These are phyloP conservation scores for Ceriops decandra DNA, from an alignment of 345 rosid species.

Conservation along the genomic window DNA sequence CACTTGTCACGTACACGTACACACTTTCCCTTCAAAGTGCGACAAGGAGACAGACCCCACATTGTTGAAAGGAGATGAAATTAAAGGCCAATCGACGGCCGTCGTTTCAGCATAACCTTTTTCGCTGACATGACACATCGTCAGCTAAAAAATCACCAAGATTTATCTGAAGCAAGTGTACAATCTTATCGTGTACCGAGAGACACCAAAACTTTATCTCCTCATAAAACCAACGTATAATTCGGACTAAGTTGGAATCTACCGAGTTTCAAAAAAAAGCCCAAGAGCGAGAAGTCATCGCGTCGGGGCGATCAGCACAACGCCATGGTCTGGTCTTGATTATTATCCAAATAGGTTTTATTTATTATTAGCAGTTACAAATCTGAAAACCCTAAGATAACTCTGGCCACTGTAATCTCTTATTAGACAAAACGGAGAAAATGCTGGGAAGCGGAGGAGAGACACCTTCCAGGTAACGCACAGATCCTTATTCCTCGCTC, in stretches of 20 bases:
- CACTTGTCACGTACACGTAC: too few relatives aligned
- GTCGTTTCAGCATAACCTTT: too few relatives aligned
- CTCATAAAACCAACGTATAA: background rate
- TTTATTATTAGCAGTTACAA: too few relatives aligned
- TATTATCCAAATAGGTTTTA: background rate
- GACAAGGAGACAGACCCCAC: too few relatives aligned
- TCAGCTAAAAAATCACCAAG: too few relatives aligned
- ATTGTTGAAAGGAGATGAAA: too few relatives aligned
- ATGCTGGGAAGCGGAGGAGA: constrained; percentile 24
- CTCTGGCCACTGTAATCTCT: background rate
- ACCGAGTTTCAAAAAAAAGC: too few relatives aligned
- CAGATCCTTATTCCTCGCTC: background rate
- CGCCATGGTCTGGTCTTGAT: background rate
- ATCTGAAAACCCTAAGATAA: too few relatives aligned
- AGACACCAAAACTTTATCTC: background rate
- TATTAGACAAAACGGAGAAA: background rate
- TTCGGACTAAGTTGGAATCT: background rate
- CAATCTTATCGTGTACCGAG: background rate
- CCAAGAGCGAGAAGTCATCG: background rate
- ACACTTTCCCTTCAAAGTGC: too few relatives aligned
- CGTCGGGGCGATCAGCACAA: background rate
- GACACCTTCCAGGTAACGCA: constrained; percentile 26
- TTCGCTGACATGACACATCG: too few relatives aligned
- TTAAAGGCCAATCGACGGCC: too few relatives aligned
- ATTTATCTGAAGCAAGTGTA: background rate